These are phyloP conservation scores for Chionographis japonica DNA, from an alignment of 106 monocot species.

Conservation along the genomic window DNA sequence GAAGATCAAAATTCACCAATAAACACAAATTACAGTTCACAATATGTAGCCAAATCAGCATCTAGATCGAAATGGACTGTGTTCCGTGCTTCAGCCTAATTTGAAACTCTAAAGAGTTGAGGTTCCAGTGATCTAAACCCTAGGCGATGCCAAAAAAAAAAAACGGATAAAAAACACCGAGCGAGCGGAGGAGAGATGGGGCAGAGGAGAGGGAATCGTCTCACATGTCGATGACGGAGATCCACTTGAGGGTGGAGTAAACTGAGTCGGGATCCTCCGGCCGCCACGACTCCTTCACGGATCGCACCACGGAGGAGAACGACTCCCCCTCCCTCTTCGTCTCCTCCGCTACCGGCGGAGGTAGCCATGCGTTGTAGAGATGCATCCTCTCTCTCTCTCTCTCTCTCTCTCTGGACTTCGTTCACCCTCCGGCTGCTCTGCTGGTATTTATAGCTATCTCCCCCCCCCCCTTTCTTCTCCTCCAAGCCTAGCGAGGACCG, in stretches of 20 bases:
- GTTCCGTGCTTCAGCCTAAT: no score
- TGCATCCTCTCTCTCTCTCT: conserved; percentile 43
- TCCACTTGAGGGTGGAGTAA: conserved; percentile 90
- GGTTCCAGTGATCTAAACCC: not conserved
- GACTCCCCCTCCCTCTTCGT: conserved; percentile 62
- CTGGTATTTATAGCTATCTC: no score
- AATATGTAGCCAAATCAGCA: no score
- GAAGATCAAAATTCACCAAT: not conserved
- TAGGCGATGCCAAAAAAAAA: not conserved
- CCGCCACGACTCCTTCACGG: conserved; percentile 52
- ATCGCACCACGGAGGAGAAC: conserved; percentile 59
- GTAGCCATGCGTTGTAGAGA: conserved; percentile 95
- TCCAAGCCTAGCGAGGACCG: conserved; percentile 1
- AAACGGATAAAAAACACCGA: not conserved
- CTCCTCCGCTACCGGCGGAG: conserved; percentile 70
- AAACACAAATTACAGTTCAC: not conserved
- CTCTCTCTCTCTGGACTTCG: not conserved
- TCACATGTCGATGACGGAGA: conserved; percentile 82
- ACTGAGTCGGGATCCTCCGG: conserved; percentile 75
- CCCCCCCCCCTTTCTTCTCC: not conserved
- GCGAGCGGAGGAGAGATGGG: not conserved
- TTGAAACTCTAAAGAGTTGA: no score
- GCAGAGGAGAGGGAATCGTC: not conserved
- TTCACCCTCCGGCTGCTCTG: not conserved
- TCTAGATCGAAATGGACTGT: no score